These are phyloP conservation scores for Cydonia oblonga DNA, from an alignment of 331 rosid species.

Conservation along the genomic window DNA sequence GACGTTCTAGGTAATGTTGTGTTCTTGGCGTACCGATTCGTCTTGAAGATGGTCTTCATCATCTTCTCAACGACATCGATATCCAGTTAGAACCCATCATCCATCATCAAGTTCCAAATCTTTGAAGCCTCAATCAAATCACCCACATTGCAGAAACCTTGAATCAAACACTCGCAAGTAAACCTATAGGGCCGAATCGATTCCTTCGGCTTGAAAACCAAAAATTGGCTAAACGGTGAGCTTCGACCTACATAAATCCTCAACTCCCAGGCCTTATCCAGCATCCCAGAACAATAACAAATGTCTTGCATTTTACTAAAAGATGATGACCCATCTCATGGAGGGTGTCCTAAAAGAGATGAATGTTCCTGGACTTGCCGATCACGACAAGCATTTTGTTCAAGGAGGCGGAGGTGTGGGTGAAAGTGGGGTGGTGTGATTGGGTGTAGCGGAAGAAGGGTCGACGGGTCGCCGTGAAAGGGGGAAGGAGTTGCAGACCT, in stretches of 20 bases:
- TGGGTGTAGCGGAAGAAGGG: too few relatives aligned
- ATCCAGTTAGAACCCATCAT: constrained; percentile 56
- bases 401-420: constrained; percentile 52
- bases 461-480: too few relatives aligned
- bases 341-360: constrained; percentile 46
- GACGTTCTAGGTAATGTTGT: too few relatives aligned
- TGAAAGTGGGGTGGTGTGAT: constrained; percentile 22
- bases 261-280: constrained; percentile 54
- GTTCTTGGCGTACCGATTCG: constrained; percentile 31
- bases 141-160: constrained; percentile 54
- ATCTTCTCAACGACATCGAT: constrained; percentile 48
- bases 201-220: constrained; percentile 48
- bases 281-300: constrained; percentile 32
- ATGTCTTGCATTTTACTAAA: constrained; percentile 39
- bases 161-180: constrained; percentile 38
- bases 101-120: constrained; percentile 72
- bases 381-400: constrained; percentile 40
- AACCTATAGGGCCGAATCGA: constrained; percentile 38
- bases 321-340: constrained; percentile 36
- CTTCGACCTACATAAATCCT: constrained; percentile 32
- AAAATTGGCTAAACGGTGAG: constrained; percentile 60
- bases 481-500: too few relatives aligned
- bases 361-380: constrained; percentile 46
- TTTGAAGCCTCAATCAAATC: constrained; percentile 68
- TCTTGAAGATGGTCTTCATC: constrained; percentile 58